Base-by-base conservation (phyloP, 139 green algal genomes). In the Micractinium conductrix region DNA sequence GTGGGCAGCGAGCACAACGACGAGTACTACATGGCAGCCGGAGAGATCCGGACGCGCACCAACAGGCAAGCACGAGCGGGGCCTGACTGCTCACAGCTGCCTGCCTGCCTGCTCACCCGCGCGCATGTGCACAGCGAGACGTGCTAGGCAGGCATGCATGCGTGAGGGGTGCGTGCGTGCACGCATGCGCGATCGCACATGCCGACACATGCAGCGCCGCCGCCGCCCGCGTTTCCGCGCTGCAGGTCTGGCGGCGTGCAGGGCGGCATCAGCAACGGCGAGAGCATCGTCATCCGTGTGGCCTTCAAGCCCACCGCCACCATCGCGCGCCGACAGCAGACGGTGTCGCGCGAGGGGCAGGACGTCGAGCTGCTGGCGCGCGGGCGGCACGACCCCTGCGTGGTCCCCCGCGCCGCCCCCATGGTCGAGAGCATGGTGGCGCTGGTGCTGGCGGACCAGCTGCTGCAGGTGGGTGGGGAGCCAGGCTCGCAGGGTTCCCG, bases 361-460 rank as follows among this genome's bases (percentile, higher is more conserved):
- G 96, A 99, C 74, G 92, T 93, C 33, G 93, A 98, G 87, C 92
- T 99, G 85, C 86, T 92, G n/a, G 97, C 97, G 28, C 90, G 93
- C 3, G 97, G 96, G 5, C 90, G 97, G 4, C 97, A 99, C 86
- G 97, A 99, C 85, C 94, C 97, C 0, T 99, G 97, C 86, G 97
- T 99, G 22, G 97, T 99, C 43, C 97, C 97, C 4, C 90, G 95
- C 35, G 97, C 97, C 8, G 97, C 99, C 28, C 97, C 97, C 35
- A 99, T 99, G 96, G 97, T 99, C n/a, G 97, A 99, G 90, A 83
- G 88, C 65, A 99, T 99, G 97, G 97, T 98, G 42, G 97, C 97
- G 9, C 85, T 99, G 40, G 95, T 98, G 55, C 93, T 99, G 48
- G 96, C 93, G 2, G 97, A 99, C 90, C 97, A 99, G 85, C 91